Evolutionary conservation across 306 rosid species (phyloP).

Genomic region (Vigna unguiculata): DNA sequence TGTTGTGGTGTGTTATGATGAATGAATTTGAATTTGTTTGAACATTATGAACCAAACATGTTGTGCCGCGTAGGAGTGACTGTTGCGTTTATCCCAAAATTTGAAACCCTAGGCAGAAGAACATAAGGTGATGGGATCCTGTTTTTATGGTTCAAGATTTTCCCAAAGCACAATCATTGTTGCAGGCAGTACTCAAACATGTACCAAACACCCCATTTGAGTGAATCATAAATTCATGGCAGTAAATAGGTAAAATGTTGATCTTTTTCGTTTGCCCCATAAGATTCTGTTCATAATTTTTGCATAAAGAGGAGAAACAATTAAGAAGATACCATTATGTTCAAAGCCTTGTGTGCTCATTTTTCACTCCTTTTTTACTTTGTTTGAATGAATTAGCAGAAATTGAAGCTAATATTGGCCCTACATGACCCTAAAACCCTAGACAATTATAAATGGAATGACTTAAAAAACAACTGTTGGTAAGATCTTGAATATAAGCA

Average conservation of each 20-base stretch:
- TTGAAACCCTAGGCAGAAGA: constrained; percentile 48
- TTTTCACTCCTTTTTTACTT: neutral
- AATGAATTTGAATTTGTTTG: constrained; percentile 47
- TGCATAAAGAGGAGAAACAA: neutral
- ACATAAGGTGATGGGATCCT: constrained; percentile 50
- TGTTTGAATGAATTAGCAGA: constrained; percentile 27
- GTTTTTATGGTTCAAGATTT: constrained; percentile 34
- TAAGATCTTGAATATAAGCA: neutral
- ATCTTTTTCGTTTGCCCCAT: constrained; percentile 12
- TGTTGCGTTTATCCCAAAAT: constrained; percentile 28
- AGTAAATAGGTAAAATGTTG: constrained; percentile 27
- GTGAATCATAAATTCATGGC: constrained; percentile 29
- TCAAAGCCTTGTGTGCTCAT: constrained; percentile 53
- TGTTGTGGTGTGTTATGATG: constrained; percentile 48
- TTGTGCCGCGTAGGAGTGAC: constrained; percentile 52
- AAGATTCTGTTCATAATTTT: constrained; percentile 27
- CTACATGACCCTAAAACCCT: constrained; percentile 19
- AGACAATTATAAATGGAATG: constrained; percentile 17
- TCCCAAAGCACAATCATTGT: constrained; percentile 64
- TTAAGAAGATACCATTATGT: constrained; percentile 16
- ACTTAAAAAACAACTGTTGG: constrained; percentile 5
- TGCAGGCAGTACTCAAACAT: constrained; percentile 41
- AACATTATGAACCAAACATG: constrained; percentile 37
- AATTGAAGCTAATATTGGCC: constrained; percentile 41
- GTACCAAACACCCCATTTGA: constrained; percentile 44